Evolutionary conservation across 2,329 filamentous ascomycete genomes (phyloP).

Genomic region (Thielaviopsis ethacetica): DNA sequence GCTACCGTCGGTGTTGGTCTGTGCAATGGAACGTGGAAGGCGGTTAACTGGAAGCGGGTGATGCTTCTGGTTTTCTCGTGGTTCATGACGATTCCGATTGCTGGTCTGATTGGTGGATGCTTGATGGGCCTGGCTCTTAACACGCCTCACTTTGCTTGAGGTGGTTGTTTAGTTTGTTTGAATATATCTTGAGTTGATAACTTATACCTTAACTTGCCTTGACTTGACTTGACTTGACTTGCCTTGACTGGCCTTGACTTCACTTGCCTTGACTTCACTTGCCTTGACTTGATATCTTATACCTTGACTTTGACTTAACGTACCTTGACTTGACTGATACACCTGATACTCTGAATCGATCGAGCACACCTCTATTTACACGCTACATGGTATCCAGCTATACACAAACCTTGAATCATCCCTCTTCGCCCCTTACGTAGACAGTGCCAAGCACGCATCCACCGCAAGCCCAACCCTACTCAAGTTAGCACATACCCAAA

Average conservation of each 20-base stretch:
- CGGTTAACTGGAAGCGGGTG: slow-evolving; percentile 63
- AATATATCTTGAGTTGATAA: no score
- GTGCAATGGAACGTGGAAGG: slow-evolving; percentile 55
- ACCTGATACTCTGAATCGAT: no score
- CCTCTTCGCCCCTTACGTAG: slow-evolving; percentile 19
- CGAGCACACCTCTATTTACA: neutral
- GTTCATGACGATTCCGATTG: slow-evolving; percentile 28
- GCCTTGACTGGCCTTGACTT: neutral
- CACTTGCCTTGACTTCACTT: neutral
- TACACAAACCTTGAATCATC: neutral
- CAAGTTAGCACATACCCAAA: slow-evolving; percentile 14
- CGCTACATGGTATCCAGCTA: neutral
- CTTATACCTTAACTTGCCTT: neutral
- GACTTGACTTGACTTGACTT: neutral
- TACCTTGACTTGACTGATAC: no score
- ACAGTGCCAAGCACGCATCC: slow-evolving; percentile 65
- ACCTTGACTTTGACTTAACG: neutral
- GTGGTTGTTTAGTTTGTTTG: neutral
- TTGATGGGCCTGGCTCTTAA: slow-evolving; percentile 26
- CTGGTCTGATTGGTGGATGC: slow-evolving; percentile 24
- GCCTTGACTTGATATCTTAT: no score
- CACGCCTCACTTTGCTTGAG: slow-evolving; percentile 17
- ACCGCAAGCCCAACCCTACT: slow-evolving; percentile 67
- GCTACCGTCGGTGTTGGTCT: slow-evolving; percentile 64
- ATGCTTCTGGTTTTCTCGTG: slow-evolving; percentile 50